Evolutionary conservation across 1,284 basidiomycete species (phyloP).

Genomic region (Melampsora medusae): DNA sequence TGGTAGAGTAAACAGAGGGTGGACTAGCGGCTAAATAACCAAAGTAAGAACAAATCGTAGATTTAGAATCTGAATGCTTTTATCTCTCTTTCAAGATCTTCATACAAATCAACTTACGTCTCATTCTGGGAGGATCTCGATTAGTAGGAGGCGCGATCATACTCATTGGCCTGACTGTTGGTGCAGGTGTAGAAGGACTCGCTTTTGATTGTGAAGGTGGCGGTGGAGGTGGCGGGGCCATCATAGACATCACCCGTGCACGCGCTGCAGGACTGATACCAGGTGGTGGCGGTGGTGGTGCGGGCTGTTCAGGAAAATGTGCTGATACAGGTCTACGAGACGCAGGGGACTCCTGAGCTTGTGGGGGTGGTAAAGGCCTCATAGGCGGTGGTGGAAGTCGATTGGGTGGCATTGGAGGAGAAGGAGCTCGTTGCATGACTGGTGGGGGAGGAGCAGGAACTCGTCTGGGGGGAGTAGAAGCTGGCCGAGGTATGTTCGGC

Average conservation of each 20-base stretch:
- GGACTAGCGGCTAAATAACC: slow-evolving; percentile 30
- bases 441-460: slow-evolving; percentile 38
- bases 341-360: slow-evolving; percentile 26
- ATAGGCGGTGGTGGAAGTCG: slow-evolving; percentile 43
- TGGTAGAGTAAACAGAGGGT: slow-evolving; percentile 21
- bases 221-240: not conserved
- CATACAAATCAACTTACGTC: slow-evolving; percentile 24
- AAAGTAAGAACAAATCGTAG: not conserved
- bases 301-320: slow-evolving; percentile 23
- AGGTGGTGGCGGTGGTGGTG: slow-evolving; percentile 30
- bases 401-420: slow-evolving; percentile 27
- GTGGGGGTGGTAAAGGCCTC: not conserved
- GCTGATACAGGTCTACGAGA: slow-evolving; percentile 30
- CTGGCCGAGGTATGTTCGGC: slow-evolving; percentile 25
- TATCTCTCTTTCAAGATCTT: not conserved
- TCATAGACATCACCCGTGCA: slow-evolving; percentile 19
- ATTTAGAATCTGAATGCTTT: no score
- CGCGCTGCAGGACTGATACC: slow-evolving; percentile 8
- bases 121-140: slow-evolving; percentile 12
- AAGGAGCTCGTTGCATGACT: not conserved
- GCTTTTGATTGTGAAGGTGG: slow-evolving; percentile 13
- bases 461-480: slow-evolving; percentile 41
- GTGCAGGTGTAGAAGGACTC: not conserved
- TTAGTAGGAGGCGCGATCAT: slow-evolving; percentile 26
- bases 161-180: slow-evolving; percentile 20